phyloP scores from a whole-genome alignment of 306 rosid genomes.

The Casuarina equisetifolia region DNA sequence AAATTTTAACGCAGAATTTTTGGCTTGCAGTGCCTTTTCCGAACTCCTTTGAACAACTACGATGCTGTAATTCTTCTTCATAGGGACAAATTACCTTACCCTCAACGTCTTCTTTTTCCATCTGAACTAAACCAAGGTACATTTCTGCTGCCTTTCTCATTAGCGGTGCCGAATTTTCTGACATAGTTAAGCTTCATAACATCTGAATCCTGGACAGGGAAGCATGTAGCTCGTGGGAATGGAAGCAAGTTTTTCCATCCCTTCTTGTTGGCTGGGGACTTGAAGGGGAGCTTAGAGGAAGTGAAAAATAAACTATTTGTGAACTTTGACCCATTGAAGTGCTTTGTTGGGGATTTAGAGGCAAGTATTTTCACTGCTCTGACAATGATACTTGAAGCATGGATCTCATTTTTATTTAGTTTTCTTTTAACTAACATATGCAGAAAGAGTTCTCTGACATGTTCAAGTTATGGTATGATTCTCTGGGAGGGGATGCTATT shows the following conservation, averaged over 20 bases:
- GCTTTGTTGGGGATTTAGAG: conserved; percentile 72
- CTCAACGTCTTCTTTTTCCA: conserved; percentile 87
- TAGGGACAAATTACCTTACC: conserved; percentile 77
- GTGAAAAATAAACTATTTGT: conserved; percentile 66
- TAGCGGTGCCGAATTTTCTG: conserved; percentile 13
- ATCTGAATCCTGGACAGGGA: conserved; percentile 48
- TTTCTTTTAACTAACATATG: conserved; percentile 28
- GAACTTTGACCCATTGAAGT: conserved; percentile 79
- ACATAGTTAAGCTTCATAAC: conserved; percentile 9
- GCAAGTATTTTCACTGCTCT: conserved; percentile 43
- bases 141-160: conserved; percentile 8
- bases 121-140: conserved; percentile 73
- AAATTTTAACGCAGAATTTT: conserved; percentile 4
- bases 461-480: conserved; percentile 87
- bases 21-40: conserved; percentile 73
- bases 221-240: conserved; percentile 59
- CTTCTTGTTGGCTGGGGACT: conserved; percentile 63
- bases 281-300: conserved; percentile 57
- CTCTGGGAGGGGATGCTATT: conserved; percentile 87
- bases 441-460: conserved; percentile 63
- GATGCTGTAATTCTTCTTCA: conserved; percentile 87
- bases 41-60: conserved; percentile 88
- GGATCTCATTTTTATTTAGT: not conserved
- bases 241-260: conserved; percentile 72
- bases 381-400: conserved; percentile 6